These are phyloP conservation scores for Mrakia gelida DNA, from an alignment of 768 basidiomycete genomes.

Conservation along the genomic window DNA sequence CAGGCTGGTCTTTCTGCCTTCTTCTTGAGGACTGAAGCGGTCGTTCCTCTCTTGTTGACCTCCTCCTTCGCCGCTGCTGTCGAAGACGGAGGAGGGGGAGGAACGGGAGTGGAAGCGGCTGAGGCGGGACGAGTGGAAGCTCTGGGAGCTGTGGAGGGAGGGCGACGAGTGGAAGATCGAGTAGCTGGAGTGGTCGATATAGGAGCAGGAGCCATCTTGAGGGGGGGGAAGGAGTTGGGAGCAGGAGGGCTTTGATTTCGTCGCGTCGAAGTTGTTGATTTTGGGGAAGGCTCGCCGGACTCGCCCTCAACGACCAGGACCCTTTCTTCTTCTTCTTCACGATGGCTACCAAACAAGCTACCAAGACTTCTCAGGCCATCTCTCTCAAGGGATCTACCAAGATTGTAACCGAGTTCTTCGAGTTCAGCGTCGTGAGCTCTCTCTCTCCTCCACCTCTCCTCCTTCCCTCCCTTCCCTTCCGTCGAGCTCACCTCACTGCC, in stretches of 20 bases:
- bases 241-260: neutral
- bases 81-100: neutral
- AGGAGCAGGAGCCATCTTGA: neutral
- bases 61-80: neutral
- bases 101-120: neutral
- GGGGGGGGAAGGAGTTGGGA: neutral
- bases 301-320: neutral
- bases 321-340: slow-evolving; percentile 6
- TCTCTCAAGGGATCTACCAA: slow-evolving; percentile 92
- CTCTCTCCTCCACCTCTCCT: slow-evolving; percentile 3
- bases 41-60: neutral
- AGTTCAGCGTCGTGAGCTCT: slow-evolving; percentile 82
- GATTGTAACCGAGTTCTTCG: slow-evolving; percentile 97
- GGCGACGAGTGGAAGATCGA: slow-evolving; percentile 2
- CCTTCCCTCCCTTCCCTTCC: neutral
- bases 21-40: neutral
- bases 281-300: no score
- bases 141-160: neutral
- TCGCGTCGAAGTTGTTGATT: neutral
- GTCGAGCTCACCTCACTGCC: neutral
- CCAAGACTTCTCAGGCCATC: slow-evolving; percentile 52
- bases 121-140: neutral
- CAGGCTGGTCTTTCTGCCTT: neutral
- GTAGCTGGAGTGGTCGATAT: slow-evolving; percentile 4
- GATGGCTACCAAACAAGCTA: slow-evolving; percentile 44